Evolutionary conservation across 2,329 filamentous ascomycete species (phyloP).

Genomic region (Cordyceps sp.): DNA sequence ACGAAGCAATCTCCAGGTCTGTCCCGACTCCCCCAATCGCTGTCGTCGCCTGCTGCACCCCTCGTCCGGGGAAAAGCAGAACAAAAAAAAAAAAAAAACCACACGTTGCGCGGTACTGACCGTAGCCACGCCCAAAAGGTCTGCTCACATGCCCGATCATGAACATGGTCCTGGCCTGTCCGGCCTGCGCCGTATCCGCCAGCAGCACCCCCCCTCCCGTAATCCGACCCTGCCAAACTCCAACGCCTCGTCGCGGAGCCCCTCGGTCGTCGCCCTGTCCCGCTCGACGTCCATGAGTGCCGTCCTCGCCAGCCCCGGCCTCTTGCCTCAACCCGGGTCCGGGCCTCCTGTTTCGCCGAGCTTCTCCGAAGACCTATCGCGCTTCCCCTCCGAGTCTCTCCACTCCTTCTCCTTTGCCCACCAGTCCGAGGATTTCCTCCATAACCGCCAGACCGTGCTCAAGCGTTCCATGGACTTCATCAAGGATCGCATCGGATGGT

Average conservation of each 20-base stretch:
- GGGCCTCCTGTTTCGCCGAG: slow-evolving; percentile 56
- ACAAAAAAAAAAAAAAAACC: no score
- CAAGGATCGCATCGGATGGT: slow-evolving; percentile 78
- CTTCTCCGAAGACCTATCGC: slow-evolving; percentile 74
- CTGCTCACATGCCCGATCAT: slow-evolving; percentile 68
- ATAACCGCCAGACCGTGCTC: slow-evolving; percentile 81
- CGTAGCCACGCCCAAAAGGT: slow-evolving; percentile 35
- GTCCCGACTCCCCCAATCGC: slow-evolving; percentile 8
- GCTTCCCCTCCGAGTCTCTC: slow-evolving; percentile 88
- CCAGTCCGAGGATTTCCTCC: slow-evolving; percentile 80
- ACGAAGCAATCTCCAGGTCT: slow-evolving; percentile 60
- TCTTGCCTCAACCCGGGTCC: slow-evolving; percentile 36
- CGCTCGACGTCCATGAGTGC: slow-evolving; percentile 57
- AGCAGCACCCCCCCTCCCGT: slow-evolving; percentile 51
- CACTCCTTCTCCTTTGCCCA: slow-evolving; percentile 98
- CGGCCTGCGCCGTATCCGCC: slow-evolving; percentile 83
- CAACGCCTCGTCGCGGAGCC: slow-evolving; percentile 43
- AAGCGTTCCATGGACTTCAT: slow-evolving; percentile 95
- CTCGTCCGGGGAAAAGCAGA: no score
- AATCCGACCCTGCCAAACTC: slow-evolving; percentile 47
- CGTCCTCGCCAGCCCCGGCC: slow-evolving; percentile 40
- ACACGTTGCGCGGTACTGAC: no score
- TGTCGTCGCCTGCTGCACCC: no score
- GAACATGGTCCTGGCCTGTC: slow-evolving; percentile 76
- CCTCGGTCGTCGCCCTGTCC: slow-evolving; percentile 38